These are phyloP conservation scores for Pseudevernia furfuracea DNA, from an alignment of 495 filamentous ascomycete genomes.

Conservation along the genomic window DNA sequence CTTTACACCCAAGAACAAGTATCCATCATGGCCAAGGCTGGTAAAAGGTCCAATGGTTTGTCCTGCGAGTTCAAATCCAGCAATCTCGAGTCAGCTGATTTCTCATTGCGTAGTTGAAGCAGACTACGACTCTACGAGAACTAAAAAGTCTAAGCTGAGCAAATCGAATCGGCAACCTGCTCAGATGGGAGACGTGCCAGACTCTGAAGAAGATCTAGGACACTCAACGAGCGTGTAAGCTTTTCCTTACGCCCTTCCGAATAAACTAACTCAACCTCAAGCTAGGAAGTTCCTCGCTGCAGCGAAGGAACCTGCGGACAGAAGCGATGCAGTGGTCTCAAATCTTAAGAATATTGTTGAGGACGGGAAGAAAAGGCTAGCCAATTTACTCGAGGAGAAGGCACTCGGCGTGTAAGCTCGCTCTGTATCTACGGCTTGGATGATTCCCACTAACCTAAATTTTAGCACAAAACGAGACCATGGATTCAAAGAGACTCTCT, in stretches of 20 bases:
- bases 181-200: conserved; percentile 15
- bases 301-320: conserved; percentile 19
- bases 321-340: neutral
- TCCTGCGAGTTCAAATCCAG: neutral
- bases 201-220: conserved; percentile 35
- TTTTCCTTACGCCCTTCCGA: neutral
- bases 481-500: neutral
- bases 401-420: conserved; percentile 13
- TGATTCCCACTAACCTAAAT: neutral
- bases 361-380: conserved; percentile 6
- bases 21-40: conserved; percentile 9
- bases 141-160: conserved; percentile 8
- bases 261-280: neutral
- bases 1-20: neutral
- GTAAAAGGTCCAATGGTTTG: conserved; percentile 14
- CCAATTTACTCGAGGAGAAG: conserved; percentile 4
- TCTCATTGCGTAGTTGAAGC: conserved; percentile 2
- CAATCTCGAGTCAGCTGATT: neutral
- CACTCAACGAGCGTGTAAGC: conserved; percentile 31
- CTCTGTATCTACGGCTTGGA: neutral
- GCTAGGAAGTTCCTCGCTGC: conserved; percentile 31
- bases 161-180: neutral
- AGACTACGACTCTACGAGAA: neutral
- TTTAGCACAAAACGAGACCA: conserved; percentile 6
- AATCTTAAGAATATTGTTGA: conserved; percentile 7